phyloP scores from a whole-genome alignment of 768 basidiomycete species.

The Chalciporus piperatus region DNA sequence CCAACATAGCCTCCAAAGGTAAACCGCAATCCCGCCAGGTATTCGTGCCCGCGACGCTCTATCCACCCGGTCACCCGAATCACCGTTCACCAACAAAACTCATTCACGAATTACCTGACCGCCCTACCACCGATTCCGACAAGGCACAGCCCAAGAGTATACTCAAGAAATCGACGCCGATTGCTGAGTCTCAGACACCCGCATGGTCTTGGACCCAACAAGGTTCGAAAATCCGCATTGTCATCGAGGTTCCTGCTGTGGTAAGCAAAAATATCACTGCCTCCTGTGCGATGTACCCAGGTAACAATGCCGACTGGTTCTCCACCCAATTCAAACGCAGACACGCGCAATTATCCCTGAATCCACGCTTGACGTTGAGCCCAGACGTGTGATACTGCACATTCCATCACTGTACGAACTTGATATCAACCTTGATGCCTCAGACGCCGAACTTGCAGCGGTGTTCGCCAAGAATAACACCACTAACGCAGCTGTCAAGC shows the following conservation, averaged over 20 bases:
- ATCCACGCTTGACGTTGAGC: constrained; percentile 65
- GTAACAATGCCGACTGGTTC: constrained; percentile 1
- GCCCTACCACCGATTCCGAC: constrained; percentile 37
- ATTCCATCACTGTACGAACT: constrained; percentile 48
- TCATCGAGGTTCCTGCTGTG: constrained; percentile 51
- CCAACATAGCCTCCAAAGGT: constrained; percentile 80
- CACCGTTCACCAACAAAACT: constrained; percentile 11
- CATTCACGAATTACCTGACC: constrained; percentile 36
- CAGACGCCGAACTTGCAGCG: constrained; percentile 52
- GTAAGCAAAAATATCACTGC: constrained; percentile 39
- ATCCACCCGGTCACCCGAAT: constrained; percentile 24
- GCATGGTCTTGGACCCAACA: constrained; percentile 56
- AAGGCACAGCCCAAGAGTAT: constrained; percentile 40
- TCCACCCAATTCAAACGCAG: constrained; percentile 30
- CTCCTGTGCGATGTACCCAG: constrained; percentile 1
- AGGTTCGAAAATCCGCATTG: constrained; percentile 43
- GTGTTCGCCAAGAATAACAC: constrained; percentile 17
- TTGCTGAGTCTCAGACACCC: constrained; percentile 23
- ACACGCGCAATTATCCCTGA: constrained; percentile 42
- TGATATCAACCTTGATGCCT: constrained; percentile 54
- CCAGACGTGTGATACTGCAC: constrained; percentile 51
- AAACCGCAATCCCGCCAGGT: constrained; percentile 56
- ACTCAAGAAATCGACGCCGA: constrained; percentile 31
- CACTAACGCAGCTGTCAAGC: constrained; percentile 35
- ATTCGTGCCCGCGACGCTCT: constrained; percentile 47